Evolutionary conservation across 2,329 filamentous ascomycete genomes (phyloP).

Genomic region (Diaporthe aspalathi): DNA sequence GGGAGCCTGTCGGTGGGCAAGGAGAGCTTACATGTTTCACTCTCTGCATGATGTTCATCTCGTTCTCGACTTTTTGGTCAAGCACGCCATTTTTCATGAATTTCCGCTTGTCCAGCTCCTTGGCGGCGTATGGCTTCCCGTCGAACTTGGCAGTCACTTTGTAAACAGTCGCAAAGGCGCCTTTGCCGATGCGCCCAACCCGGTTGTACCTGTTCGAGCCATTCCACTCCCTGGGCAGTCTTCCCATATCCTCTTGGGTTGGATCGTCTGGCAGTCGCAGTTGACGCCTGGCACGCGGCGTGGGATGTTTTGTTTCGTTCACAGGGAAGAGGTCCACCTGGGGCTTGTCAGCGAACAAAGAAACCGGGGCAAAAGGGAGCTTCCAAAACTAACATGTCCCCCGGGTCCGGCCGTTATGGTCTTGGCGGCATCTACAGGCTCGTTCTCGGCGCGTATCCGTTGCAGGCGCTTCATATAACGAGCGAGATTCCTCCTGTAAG

Average conservation of each 20-base stretch:
- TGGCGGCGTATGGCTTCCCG: constrained; percentile 87
- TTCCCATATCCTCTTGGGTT: constrained; percentile 50
- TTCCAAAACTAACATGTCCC: constrained; percentile 57
- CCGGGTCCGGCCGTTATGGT: constrained; percentile 60
- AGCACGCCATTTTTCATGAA: constrained; percentile 94
- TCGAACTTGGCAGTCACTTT: constrained; percentile 88
- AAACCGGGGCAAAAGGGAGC: constrained; percentile 27
- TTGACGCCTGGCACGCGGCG: constrained; percentile 14
- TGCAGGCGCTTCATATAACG: constrained; percentile 67
- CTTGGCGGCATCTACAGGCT: constrained; percentile 48
- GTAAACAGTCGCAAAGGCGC: constrained; percentile 94
- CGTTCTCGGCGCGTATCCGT: constrained; percentile 44
- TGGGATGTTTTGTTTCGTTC: constrained; percentile 29
- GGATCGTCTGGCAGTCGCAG: constrained; percentile 41
- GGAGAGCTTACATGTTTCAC: constrained; percentile 78
- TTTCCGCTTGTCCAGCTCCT: constrained; percentile 91
- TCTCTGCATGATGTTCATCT: constrained; percentile 94
- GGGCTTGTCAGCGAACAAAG: constrained; percentile 12
- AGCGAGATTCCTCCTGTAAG: constrained; percentile 77
- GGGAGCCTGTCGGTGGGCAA: constrained; percentile 13
- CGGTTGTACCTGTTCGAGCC: constrained; percentile 89
- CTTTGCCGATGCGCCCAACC: constrained; percentile 84
- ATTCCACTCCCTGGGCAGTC: constrained; percentile 75
- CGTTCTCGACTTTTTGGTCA: constrained; percentile 93
- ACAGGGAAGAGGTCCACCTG: constrained; percentile 48